A percentile compares a stretch with the other conserved stretches of the same genome.
Evolutionary conservation across 202 grass and related monocot genomes (phyloP).

Genomic region (Brachypodium distachyon): DNA sequence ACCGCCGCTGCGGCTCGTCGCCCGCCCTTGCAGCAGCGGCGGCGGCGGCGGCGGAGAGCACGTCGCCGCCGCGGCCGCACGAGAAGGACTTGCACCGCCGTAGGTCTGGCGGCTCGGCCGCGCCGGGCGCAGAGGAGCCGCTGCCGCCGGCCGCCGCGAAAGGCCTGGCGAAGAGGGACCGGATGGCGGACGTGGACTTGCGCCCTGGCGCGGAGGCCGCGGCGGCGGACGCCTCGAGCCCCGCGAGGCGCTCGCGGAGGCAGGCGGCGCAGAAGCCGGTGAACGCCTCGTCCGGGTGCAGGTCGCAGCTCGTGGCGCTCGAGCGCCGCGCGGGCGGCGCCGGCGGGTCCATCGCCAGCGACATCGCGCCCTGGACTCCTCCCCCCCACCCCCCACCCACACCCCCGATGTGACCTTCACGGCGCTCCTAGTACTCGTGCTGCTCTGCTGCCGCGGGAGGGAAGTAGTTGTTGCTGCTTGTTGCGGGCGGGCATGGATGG

Average conservation of each 20-base stretch:
- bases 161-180: conserved; percentile 65
- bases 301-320: conserved; percentile 68
- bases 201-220: conserved; percentile 49
- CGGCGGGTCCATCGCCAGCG: conserved; percentile 47
- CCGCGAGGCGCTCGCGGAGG: conserved; percentile 84
- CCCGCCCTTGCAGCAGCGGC: background rate
- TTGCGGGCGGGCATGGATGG: conserved; percentile 20
- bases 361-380: conserved; percentile 7
- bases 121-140: conserved; percentile 14
- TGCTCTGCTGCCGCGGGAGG: conserved; percentile 5
- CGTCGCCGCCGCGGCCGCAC: conserved; percentile 52
- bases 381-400: background rate
- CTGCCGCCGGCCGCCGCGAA: conserved; percentile 27
- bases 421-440: conserved; percentile 8
- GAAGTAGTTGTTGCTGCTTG: background rate
- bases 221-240: conserved; percentile 61
- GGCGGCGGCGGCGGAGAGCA: background rate
- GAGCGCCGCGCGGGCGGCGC: conserved; percentile 40
- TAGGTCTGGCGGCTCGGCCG: conserved; percentile 42
- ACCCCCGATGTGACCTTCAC: conserved; percentile 22
- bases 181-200: conserved; percentile 82
- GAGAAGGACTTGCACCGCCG: conserved; percentile 91
- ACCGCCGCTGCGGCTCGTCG: conserved; percentile 69
- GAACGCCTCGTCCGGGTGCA: conserved; percentile 78
- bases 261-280: conserved; percentile 94